phyloP scores from a whole-genome alignment of 768 basidiomycete species.

The Vishniacozyma victoriae region DNA sequence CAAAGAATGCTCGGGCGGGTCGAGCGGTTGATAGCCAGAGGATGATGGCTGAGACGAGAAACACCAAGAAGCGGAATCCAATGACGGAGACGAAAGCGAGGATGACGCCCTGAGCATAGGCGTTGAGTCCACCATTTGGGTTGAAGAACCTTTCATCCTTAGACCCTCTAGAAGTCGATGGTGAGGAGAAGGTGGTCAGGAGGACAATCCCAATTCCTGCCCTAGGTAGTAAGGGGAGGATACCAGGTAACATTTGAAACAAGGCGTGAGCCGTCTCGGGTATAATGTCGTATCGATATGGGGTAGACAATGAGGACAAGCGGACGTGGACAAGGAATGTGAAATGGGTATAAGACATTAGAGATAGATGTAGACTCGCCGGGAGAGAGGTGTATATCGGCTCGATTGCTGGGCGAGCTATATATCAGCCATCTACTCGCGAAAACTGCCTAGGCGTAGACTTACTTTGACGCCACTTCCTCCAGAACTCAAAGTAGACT shows the following conservation, averaged over 20 bases:
- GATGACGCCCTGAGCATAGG: constrained; percentile 71
- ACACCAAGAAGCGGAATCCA: constrained; percentile 64
- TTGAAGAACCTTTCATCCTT: constrained; percentile 21
- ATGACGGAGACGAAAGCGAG: constrained; percentile 77
- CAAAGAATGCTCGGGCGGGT: constrained; percentile 38
- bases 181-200: constrained; percentile 59
- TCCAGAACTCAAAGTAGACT: constrained; percentile 29
- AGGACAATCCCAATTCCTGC: constrained; percentile 69
- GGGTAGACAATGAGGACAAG: constrained; percentile 52
- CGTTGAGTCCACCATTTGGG: constrained; percentile 67
- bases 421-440: neutral
- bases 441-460: constrained; percentile 3
- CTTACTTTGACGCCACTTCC: constrained; percentile 47
- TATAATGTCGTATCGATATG: constrained; percentile 55
- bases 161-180: constrained; percentile 55
- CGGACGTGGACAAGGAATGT: constrained; percentile 78
- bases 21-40: constrained; percentile 74
- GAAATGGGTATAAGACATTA: constrained; percentile 76
- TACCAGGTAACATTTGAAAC: constrained; percentile 76
- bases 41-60: constrained; percentile 67
- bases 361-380: constrained; percentile 65
- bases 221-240: constrained; percentile 74
- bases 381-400: constrained; percentile 78
- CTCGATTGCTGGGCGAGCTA: constrained; percentile 75
- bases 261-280: constrained; percentile 82